A percentile compares a stretch with the other conserved stretches of the same genome.
phyloP scores from a whole-genome alignment of 129 eudicot genomes.

The Heracleum sosnowskyi region DNA sequence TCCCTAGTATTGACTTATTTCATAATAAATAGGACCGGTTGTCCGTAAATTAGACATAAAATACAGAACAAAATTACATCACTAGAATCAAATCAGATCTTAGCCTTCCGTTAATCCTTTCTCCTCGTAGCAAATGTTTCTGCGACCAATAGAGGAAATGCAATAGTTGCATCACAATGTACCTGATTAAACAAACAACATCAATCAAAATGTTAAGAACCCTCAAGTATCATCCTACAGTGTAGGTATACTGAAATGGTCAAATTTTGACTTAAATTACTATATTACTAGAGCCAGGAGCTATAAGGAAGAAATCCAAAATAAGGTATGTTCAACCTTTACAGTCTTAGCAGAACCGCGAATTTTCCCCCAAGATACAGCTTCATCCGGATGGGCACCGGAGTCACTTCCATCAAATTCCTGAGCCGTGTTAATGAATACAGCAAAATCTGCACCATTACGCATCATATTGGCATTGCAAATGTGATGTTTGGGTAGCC shows the following conservation, averaged over 20 bases:
- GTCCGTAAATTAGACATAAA: background rate
- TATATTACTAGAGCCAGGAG: too few species aligned
- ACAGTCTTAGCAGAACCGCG: conserved; percentile 82
- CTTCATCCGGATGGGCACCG: conserved; percentile 98
- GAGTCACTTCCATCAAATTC: conserved; percentile 98
- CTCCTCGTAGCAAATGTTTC: conserved; percentile 76
- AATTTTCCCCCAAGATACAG: conserved; percentile 96
- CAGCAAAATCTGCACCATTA: conserved; percentile 93
- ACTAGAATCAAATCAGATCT: conserved; percentile 8
- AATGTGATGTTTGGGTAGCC: conserved; percentile 92
- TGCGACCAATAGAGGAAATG: conserved; percentile 79
- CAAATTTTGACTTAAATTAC: background rate
- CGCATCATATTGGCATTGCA: conserved; percentile 99
- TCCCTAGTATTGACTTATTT: background rate
- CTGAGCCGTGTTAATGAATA: conserved; percentile 80
- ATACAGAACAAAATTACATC: background rate
- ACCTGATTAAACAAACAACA: conserved; percentile 46
- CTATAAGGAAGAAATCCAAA: background rate
- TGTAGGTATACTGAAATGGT: background rate
- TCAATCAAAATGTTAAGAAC: background rate
- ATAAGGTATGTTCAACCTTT: conserved; percentile 38
- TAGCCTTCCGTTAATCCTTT: conserved; percentile 15
- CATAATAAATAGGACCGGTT: background rate
- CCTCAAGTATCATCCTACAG: background rate
- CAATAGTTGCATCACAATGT: conserved; percentile 96